Conservation (phyloP, 1,284 basidiomycete genomes). For the Ustilago sp. region DNA sequence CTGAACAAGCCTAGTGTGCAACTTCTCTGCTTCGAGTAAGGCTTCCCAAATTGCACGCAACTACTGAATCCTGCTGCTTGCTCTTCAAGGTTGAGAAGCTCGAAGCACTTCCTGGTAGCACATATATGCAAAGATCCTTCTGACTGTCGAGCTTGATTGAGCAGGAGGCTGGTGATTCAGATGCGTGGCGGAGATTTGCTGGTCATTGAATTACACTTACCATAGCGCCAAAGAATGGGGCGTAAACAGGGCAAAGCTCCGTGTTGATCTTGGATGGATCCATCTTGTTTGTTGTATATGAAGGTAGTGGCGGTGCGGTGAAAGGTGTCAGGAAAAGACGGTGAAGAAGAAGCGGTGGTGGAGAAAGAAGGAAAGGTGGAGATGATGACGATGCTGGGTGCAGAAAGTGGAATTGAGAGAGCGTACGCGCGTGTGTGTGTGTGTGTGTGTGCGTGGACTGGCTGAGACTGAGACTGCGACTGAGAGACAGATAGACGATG, state of each 20-base stretch:
- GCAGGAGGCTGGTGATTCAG: background rate
- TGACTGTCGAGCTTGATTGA: no score
- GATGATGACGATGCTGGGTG: background rate
- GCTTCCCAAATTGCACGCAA: background rate
- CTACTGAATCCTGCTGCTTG: background rate
- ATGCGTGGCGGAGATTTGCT: constrained; percentile 1
- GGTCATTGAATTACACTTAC: constrained; percentile 72
- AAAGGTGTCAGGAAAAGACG: constrained; percentile 3
- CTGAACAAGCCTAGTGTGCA: background rate
- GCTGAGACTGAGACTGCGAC: background rate
- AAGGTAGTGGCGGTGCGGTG: background rate
- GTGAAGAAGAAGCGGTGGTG: constrained; percentile 21
- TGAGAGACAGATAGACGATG: background rate
- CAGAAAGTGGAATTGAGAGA: background rate
- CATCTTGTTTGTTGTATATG: constrained; percentile 36
- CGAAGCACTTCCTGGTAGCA: background rate
- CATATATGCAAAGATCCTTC: background rate
- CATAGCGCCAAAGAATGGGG: constrained; percentile 97
- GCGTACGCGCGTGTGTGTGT: constrained; percentile 18
- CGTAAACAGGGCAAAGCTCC: constrained; percentile 71
- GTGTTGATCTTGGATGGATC: constrained; percentile 61
- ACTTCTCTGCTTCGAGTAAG: background rate
- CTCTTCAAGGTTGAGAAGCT: background rate
- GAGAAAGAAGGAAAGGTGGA: constrained; percentile 6
- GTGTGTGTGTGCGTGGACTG: constrained; percentile 12